Conservation (phyloP, 805 yeast species). For the Isabelozyma heimii region DNA sequence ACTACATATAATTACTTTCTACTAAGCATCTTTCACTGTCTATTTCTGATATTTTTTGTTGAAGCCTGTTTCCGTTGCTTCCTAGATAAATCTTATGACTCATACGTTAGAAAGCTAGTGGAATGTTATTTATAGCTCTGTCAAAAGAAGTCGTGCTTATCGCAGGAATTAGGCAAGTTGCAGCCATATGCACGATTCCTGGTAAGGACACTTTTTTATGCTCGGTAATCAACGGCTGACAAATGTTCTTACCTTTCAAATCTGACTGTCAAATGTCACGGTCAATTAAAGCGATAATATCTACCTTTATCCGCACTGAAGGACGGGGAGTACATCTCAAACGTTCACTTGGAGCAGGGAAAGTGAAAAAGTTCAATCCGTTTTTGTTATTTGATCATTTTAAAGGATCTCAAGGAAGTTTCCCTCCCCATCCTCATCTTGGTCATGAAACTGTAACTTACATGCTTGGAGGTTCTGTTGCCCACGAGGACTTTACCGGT, state of each 20-base stretch:
- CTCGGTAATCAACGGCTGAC: neutral
- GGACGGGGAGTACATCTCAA: slow-evolving; percentile 89
- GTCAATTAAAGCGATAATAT: slow-evolving; percentile 28
- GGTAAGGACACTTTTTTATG: neutral
- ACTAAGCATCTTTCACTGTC: no score
- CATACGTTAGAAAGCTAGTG: no score
- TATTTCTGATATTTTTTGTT: no score
- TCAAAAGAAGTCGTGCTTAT: no score
- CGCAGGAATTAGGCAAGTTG: no score
- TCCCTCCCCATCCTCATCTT: slow-evolving; percentile 40
- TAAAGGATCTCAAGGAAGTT: slow-evolving; percentile 61
- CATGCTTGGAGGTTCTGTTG: slow-evolving; percentile 33
- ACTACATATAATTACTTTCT: no score
- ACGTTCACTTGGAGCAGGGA: slow-evolving; percentile 70
- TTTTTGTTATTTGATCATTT: slow-evolving; percentile 82
- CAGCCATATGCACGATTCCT: no score
- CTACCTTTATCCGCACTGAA: slow-evolving; percentile 71
- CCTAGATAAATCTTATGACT: no score
- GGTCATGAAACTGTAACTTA: slow-evolving; percentile 39
- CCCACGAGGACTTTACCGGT: slow-evolving; percentile 51
- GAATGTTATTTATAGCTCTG: no score
- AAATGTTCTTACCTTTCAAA: neutral
- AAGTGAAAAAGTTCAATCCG: slow-evolving; percentile 74
- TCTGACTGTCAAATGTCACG: slow-evolving; percentile 11
- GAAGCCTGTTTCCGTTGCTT: no score